A percentile compares a stretch with the other conserved stretches of the same genome.
Conservation (phyloP, 768 basidiomycete genomes). For the Ramaria sp. region DNA sequence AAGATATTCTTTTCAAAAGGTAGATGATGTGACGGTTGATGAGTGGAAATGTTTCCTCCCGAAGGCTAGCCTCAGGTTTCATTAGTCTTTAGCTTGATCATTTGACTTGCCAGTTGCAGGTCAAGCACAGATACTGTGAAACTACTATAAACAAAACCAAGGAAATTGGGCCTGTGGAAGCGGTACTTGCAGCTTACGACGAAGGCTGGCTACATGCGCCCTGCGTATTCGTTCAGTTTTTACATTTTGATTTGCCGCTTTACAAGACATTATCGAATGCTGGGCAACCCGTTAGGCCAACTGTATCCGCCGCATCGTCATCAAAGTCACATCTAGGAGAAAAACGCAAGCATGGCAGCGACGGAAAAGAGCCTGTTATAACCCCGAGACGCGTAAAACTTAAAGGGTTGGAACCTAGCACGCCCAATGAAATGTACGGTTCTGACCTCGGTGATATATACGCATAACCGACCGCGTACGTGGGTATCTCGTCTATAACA, state of each 20-base stretch:
- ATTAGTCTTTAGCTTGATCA: not conserved
- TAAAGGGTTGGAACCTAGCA: not conserved
- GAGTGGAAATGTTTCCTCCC: slow-evolving; percentile 37
- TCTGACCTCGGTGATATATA: no score
- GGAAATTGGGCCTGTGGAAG: slow-evolving; percentile 22
- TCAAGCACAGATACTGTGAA: slow-evolving; percentile 22
- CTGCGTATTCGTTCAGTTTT: slow-evolving; percentile 24
- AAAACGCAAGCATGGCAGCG: not conserved
- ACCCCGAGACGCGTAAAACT: not conserved
- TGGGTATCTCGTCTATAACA: no score
- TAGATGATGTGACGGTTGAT: slow-evolving; percentile 27
- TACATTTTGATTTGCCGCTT: not conserved
- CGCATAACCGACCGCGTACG: no score
- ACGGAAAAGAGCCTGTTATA: not conserved
- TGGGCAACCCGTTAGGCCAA: not conserved
- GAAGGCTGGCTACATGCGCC: slow-evolving; percentile 32
- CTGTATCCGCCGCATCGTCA: not conserved
- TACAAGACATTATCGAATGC: not conserved
- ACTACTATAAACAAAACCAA: slow-evolving; percentile 31
- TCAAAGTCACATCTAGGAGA: not conserved
- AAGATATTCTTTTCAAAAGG: slow-evolving; percentile 32
- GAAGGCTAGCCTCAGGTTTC: slow-evolving; percentile 22
- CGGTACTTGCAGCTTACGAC: slow-evolving; percentile 35
- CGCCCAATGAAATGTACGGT: not conserved
- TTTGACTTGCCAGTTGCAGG: not conserved